Conservation (phyloP, 2,329 filamentous ascomycete genomes). For the Davidsoniella virescens region DNA sequence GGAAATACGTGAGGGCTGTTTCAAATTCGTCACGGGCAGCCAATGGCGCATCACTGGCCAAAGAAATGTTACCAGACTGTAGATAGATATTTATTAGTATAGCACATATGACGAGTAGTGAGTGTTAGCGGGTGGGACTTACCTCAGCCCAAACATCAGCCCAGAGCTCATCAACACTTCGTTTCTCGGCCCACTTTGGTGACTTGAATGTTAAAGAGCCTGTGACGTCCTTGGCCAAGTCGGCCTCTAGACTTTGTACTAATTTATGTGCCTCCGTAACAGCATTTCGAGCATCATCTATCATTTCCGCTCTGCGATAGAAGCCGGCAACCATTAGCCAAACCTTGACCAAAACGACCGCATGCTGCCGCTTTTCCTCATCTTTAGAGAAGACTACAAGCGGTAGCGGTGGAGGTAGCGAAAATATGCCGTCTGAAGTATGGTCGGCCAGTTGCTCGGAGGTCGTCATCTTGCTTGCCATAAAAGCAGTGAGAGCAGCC, state of each 20-base stretch:
- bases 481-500: conserved; percentile 29
- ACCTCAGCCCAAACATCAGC: conserved; percentile 73
- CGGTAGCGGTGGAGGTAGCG: conserved; percentile 32
- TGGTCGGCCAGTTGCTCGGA: conserved; percentile 25
- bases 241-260: conserved; percentile 51
- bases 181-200: conserved; percentile 61
- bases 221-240: conserved; percentile 45
- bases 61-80: conserved; percentile 50
- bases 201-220: conserved; percentile 45
- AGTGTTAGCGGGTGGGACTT: conserved; percentile 21
- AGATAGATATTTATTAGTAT: conserved; percentile 18
- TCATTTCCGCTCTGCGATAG: conserved; percentile 67
- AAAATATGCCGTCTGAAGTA: conserved; percentile 25
- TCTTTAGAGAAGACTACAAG: conserved; percentile 38
- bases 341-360: conserved; percentile 50
- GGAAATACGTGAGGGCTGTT: conserved; percentile 59
- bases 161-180: conserved; percentile 70
- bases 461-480: conserved; percentile 25
- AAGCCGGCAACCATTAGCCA: conserved; percentile 85
- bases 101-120: neutral
- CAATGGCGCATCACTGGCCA: conserved; percentile 46
- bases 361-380: conserved; percentile 33
- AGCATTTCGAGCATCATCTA: conserved; percentile 64
- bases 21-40: conserved; percentile 66
- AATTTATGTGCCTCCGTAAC: conserved; percentile 68